A percentile compares a stretch with the other conserved stretches of the same genome.
Conservation (phyloP, 2,329 filamentous ascomycete species). For the Sporothrix globosa region DNA sequence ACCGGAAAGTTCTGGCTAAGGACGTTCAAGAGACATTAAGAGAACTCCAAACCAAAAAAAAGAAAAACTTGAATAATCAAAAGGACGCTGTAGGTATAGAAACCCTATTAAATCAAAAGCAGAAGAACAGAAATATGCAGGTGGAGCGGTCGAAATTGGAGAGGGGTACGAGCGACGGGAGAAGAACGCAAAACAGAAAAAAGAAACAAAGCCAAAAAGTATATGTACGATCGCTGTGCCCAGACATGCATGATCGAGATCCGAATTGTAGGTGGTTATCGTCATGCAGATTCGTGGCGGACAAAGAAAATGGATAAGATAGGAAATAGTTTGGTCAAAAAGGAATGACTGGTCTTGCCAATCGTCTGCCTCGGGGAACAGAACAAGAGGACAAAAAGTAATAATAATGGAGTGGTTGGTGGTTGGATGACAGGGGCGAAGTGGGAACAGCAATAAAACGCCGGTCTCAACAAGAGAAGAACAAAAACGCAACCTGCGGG, state of each 20-base stretch:
- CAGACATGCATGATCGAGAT: constrained; percentile 63
- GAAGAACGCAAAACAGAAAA: constrained; percentile 28
- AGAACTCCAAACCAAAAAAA: not conserved
- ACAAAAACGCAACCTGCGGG: constrained; percentile 38
- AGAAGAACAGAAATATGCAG: not conserved
- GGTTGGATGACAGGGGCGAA: not conserved
- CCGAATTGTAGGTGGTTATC: constrained; percentile 53
- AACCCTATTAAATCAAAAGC: not conserved
- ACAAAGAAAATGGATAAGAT: constrained; percentile 47
- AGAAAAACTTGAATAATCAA: not conserved
- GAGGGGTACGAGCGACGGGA: constrained; percentile 10
- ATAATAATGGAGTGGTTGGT: constrained; percentile 19
- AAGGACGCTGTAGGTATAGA: not conserved
- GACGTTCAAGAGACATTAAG: constrained; percentile 25
- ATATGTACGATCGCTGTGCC: constrained; percentile 59
- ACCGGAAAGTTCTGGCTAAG: not conserved
- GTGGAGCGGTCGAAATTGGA: constrained; percentile 8
- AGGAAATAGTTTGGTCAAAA: constrained; percentile 34
- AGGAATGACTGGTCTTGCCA: constrained; percentile 23
- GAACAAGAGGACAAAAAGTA: constrained; percentile 6
- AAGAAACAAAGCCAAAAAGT: constrained; percentile 39
- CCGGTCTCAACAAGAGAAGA: constrained; percentile 6
- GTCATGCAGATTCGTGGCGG: constrained; percentile 61
- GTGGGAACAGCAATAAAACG: constrained; percentile 22
- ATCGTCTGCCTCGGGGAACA: not conserved